Conservation (phyloP, 352 stramenopile genomes). For the Saprolegnia parasitica region DNA sequence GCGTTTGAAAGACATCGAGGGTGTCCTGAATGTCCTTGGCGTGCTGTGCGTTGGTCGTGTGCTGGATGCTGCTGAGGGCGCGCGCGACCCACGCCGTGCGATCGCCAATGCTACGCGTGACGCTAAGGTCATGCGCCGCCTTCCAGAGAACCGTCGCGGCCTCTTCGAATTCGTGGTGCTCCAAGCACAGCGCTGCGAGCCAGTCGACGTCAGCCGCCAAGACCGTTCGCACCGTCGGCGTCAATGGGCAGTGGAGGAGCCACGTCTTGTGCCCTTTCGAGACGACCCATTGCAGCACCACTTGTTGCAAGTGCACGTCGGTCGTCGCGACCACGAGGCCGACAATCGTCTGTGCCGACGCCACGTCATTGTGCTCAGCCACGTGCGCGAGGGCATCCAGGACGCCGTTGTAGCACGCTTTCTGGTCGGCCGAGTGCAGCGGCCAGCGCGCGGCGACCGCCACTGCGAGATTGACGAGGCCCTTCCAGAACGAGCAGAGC, state of each 20-base stretch:
- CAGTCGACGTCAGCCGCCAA: conserved; percentile 19
- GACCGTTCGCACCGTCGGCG: conserved; percentile 13
- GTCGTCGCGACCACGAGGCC: neutral
- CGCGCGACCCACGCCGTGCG: conserved; percentile 14
- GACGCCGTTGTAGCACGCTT: conserved; percentile 8
- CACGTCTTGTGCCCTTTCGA: neutral
- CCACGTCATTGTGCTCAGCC: neutral
- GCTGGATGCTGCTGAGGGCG: conserved; percentile 20
- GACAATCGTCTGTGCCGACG: neutral
- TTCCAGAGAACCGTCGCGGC: conserved; percentile 21
- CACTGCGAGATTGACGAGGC: conserved; percentile 17
- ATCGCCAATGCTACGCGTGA: conserved; percentile 6
- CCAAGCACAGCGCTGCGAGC: conserved; percentile 16
- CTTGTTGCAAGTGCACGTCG: neutral
- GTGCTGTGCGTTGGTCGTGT: neutral
- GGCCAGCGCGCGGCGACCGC: conserved; percentile 15
- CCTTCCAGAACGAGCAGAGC: conserved; percentile 18
- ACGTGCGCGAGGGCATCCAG: conserved; percentile 1
- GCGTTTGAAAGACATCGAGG: conserved; percentile 24
- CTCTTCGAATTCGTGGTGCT: conserved; percentile 22
- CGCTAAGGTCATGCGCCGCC: neutral
- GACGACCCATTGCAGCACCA: neutral
- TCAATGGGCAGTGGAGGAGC: conserved; percentile 15
- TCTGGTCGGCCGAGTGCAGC: conserved; percentile 1
- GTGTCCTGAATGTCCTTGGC: conserved; percentile 20